These are phyloP conservation scores for Mucor circinelloides DNA, from an alignment of 371 early-diverging fungal species.

Conservation along the genomic window DNA sequence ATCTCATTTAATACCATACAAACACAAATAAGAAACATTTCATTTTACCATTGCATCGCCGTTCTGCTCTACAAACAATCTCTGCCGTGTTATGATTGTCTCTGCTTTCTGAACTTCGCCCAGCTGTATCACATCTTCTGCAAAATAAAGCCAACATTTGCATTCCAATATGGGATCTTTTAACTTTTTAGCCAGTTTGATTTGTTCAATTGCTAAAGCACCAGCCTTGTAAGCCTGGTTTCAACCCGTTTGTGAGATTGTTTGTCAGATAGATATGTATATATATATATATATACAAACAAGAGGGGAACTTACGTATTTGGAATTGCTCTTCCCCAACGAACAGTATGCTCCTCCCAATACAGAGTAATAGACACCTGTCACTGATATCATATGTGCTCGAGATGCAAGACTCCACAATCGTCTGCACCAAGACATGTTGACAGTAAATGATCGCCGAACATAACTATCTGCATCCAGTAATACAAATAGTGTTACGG, in stretches of 20 bases:
- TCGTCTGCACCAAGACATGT: constrained; percentile 28
- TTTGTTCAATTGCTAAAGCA: constrained; percentile 46
- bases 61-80: constrained; percentile 1
- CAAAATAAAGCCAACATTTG: constrained; percentile 60
- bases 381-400: constrained; percentile 39
- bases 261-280: too few relatives aligned
- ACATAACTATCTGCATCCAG: neutral
- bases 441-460: neutral
- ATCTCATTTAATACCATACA: neutral
- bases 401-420: constrained; percentile 35
- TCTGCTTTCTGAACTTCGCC: constrained; percentile 32
- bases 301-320: constrained; percentile 32
- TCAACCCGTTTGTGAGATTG: neutral
- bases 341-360: constrained; percentile 58
- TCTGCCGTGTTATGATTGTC: constrained; percentile 37
- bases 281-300: too few relatives aligned
- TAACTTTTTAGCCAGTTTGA: constrained; percentile 43
- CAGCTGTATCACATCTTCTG: constrained; percentile 52
- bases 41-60: neutral
- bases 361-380: constrained; percentile 50
- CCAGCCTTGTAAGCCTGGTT: constrained; percentile 50
- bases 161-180: constrained; percentile 47
- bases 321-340: constrained; percentile 43
- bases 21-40: neutral
- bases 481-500: neutral